A percentile compares a stretch with the other conserved stretches of the same genome.
Conservation (phyloP, 306 rosid genomes). For the Cyclanthera cordifolia region DNA sequence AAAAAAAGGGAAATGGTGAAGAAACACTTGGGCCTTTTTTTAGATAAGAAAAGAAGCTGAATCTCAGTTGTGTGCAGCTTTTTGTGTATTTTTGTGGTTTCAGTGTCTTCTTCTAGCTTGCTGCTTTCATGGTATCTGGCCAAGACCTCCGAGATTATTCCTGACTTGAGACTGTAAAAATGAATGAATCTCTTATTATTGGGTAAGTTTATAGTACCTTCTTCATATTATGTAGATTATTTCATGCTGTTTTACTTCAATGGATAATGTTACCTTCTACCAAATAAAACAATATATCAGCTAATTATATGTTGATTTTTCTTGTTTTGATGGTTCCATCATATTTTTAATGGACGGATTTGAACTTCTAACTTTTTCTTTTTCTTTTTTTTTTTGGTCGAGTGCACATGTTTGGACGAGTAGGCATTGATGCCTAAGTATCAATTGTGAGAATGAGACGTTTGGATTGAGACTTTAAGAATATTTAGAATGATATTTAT, state of each 20-base stretch:
- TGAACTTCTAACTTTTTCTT: too few species aligned
- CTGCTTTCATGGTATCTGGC: conserved; percentile 9
- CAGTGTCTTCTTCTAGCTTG: neutral
- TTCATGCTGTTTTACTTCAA: neutral
- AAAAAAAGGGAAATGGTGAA: neutral
- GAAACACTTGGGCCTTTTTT: neutral
- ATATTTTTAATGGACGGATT: too few species aligned
- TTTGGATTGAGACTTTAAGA: too few species aligned
- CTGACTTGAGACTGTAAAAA: conserved; percentile 6
- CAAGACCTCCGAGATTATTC: conserved; percentile 1
- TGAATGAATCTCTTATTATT: neutral
- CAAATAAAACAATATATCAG: neutral
- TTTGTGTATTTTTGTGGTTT: conserved; percentile 4
- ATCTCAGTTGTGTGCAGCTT: conserved; percentile 12
- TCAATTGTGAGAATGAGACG: neutral
- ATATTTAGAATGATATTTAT: too few species aligned
- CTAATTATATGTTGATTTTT: neutral
- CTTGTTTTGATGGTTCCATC: too few species aligned
- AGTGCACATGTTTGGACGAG: too few species aligned
- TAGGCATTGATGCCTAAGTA: too few species aligned
- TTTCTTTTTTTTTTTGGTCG: too few species aligned
- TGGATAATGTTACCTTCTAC: neutral
- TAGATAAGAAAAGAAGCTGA: neutral
- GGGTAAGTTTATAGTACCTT: neutral
- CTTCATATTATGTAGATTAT: neutral